Conservation (phyloP, 371 early-diverging fungal genomes). For the Mortierella sp. region DNA sequence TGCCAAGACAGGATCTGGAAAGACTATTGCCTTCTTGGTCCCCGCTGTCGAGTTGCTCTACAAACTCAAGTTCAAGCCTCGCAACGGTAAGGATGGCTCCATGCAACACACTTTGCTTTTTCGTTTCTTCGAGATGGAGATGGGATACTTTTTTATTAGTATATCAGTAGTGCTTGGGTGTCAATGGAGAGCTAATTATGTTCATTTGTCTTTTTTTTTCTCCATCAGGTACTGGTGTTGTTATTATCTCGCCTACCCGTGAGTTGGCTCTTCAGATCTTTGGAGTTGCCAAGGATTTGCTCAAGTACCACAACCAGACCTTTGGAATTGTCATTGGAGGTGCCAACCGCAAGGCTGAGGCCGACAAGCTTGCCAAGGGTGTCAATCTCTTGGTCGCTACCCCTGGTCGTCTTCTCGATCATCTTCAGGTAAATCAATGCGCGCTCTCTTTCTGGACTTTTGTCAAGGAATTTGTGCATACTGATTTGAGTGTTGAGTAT, state of each 20-base stretch:
- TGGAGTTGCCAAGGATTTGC: slow-evolving; percentile 95
- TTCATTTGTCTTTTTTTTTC: slow-evolving; percentile 11
- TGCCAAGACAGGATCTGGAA: slow-evolving; percentile 99
- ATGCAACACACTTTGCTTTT: background rate
- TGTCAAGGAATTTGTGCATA: background rate
- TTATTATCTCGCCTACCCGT: slow-evolving; percentile 99
- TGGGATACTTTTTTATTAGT: background rate
- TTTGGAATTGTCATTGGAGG: slow-evolving; percentile 99
- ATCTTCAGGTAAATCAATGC: slow-evolving; percentile 73
- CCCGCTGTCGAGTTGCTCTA: slow-evolving; percentile 95
- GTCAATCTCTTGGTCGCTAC: slow-evolving; percentile 98
- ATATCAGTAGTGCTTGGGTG: background rate
- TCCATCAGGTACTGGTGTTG: slow-evolving; percentile 84
- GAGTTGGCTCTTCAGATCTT: slow-evolving; percentile 99
- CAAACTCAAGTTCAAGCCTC: slow-evolving; percentile 87
- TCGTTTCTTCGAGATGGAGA: background rate
- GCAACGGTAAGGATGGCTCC: slow-evolving; percentile 80
- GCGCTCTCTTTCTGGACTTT: background rate
- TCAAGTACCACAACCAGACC: slow-evolving; percentile 93
- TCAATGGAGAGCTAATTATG: background rate
- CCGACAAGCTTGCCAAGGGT: slow-evolving; percentile 93
- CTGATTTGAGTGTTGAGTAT: background rate
- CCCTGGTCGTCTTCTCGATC: slow-evolving; percentile 98
- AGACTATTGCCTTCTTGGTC: slow-evolving; percentile 98
- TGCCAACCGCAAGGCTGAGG: slow-evolving; percentile 95